phyloP scores from a whole-genome alignment of 2,329 filamentous ascomycete species.

The Botrytis porri region DNA sequence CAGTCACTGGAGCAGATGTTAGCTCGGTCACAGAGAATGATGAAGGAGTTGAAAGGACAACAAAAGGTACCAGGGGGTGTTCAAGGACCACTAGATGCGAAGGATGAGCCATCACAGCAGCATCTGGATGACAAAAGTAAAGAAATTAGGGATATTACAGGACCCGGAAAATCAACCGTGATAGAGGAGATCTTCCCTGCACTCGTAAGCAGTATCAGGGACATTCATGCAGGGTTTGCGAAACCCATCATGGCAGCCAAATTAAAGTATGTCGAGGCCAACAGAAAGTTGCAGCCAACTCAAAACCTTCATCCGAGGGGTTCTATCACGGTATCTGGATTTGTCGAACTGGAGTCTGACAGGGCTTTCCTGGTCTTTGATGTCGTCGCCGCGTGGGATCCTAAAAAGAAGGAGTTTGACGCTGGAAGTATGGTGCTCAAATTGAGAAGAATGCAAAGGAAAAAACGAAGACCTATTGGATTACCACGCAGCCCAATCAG shows the following conservation, averaged over 20 bases:
- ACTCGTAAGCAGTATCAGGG: not conserved
- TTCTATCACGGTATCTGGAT: slow-evolving; percentile 51
- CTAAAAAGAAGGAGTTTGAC: slow-evolving; percentile 46
- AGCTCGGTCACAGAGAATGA: slow-evolving; percentile 1
- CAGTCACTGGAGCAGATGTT: slow-evolving; percentile 28
- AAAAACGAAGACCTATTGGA: slow-evolving; percentile 39
- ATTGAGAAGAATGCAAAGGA: slow-evolving; percentile 47
- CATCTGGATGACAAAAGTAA: slow-evolving; percentile 21
- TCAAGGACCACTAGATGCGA: slow-evolving; percentile 20
- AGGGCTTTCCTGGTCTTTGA: slow-evolving; percentile 50
- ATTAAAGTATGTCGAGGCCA: slow-evolving; percentile 25
- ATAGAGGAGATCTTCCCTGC: not conserved
- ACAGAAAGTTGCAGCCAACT: slow-evolving; percentile 48
- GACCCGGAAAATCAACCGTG: slow-evolving; percentile 8
- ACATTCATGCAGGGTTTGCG: slow-evolving; percentile 30
- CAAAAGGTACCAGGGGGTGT: slow-evolving; percentile 3
- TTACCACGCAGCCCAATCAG: not conserved
- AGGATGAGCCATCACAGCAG: slow-evolving; percentile 27
- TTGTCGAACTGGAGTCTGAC: slow-evolving; percentile 52
- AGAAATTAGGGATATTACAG: slow-evolving; percentile 20
- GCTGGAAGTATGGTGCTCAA: slow-evolving; percentile 39
- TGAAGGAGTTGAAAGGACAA: slow-evolving; percentile 9
- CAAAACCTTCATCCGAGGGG: slow-evolving; percentile 48
- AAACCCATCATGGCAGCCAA: slow-evolving; percentile 34
- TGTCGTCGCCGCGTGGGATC: slow-evolving; percentile 54